Percentiles rank a stretch among this genome's conserved stretches.
phyloP scores from a whole-genome alignment of 441 rosid genomes.

The Gossypium laxum region DNA sequence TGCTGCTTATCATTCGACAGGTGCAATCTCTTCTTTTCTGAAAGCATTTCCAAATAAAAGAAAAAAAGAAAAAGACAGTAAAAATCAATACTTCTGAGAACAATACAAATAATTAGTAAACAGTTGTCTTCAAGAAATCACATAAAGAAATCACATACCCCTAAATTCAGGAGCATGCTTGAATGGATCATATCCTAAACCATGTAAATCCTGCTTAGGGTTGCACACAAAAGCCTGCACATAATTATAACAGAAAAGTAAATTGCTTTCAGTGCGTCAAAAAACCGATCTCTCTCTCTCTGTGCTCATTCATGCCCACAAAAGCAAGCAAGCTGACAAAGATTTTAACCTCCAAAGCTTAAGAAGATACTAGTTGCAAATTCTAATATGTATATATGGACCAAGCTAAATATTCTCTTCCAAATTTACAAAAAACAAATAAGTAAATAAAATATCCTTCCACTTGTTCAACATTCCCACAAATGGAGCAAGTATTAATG shows the following conservation, averaged over 20 bases:
- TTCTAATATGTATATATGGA: neutral
- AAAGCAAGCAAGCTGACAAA: neutral
- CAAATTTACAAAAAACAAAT: neutral
- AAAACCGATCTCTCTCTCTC: neutral
- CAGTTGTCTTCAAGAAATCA: constrained; percentile 20
- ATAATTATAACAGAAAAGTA: constrained; percentile 5
- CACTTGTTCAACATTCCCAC: neutral
- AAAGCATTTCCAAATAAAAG: constrained; percentile 12
- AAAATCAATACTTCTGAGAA: constrained; percentile 9
- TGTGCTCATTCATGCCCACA: neutral
- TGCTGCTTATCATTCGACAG: constrained; percentile 36
- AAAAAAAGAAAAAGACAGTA: constrained; percentile 14
- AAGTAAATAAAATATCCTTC: neutral
- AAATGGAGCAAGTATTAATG: neutral
- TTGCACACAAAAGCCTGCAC: constrained; percentile 58
- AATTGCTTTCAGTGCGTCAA: neutral
- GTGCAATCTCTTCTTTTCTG: constrained; percentile 66
- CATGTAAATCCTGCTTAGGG: constrained; percentile 82
- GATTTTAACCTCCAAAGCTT: neutral
- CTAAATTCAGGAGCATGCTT: constrained; percentile 96
- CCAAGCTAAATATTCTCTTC: neutral
- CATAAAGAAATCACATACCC: constrained; percentile 45
- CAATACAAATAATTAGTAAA: constrained; percentile 12
- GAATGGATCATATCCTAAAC: constrained; percentile 86
- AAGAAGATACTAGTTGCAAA: neutral